Evolutionary conservation across 108 stramenopile genomes (phyloP), one percentile per base, ranked within the genome.

Genomic region (Nitzschia palea): DNA sequence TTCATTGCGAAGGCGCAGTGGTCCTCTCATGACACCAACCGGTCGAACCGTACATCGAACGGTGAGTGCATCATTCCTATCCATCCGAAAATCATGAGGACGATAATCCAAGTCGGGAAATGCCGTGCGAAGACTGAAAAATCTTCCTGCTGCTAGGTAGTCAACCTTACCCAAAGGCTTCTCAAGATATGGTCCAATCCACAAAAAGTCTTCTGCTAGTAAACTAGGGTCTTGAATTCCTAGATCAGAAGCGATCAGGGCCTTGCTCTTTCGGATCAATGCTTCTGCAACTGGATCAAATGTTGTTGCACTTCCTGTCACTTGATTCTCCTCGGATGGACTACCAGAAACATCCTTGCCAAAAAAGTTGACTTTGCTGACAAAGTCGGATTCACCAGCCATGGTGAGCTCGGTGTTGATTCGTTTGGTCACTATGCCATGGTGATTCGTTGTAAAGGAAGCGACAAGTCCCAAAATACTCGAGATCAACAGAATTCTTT

Each of bases 221-320:
- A 48, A 18, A 18, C 47, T 48, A 20, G 47, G 47, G 22, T 48
- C 47, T 48, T 48, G 47, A 18, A 48, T 18, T 12, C 47, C 47
- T 20, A 48, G 18, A 18, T 48, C 47, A 4, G 47, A 20, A 20
- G 47, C 47, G 18, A 70, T 52, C 15, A 80, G 76, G 22, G 79
- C 73, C 32, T 70, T 51, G 1, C 45, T 20, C 22, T 48, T 48
- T 8, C 47, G 18, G 18, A 48, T 18, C 8, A 48, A 18, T 20
- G n/a, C 22, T 18, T 48, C 47, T 6, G 37, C 37, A 40, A 6
- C 37, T 40, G 37, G 37, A 10, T n/a, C n/a, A n/a, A n/a, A n/a
- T n/a, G n/a, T n/a, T n/a, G n/a, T n/a, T n/a, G n/a, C n/a, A n/a
- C n/a, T n/a, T n/a, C n/a, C n/a, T n/a, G n/a, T n/a, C n/a, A n/a